Conservation (phyloP, 1,284 basidiomycete species). For the Stygiomarasmius scandens region DNA sequence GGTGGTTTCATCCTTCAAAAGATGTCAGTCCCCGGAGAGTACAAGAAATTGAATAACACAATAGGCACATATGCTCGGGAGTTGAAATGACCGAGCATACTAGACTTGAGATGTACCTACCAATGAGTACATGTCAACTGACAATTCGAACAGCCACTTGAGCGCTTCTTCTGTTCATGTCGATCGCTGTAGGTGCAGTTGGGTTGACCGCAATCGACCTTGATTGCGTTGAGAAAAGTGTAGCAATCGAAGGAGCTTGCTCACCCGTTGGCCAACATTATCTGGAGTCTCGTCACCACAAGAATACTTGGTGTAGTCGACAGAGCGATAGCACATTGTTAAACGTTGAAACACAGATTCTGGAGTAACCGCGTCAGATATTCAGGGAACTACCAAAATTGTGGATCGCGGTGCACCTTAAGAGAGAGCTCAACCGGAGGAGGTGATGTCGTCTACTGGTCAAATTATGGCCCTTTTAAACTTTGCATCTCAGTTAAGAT, state of each 20-base stretch:
- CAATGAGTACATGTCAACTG: slow-evolving; percentile 7
- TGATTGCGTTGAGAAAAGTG: neutral
- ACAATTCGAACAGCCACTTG: slow-evolving; percentile 12
- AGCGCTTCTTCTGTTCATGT: neutral
- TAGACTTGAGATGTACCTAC: slow-evolving; percentile 1
- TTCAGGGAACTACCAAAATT: too few relatives aligned
- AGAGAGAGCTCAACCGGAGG: neutral
- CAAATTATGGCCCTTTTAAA: neutral
- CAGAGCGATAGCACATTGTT: slow-evolving; percentile 14
- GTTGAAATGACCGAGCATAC: too few relatives aligned
- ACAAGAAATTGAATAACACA: neutral
- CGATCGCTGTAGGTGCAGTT: slow-evolving; percentile 10
- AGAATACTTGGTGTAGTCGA: slow-evolving; percentile 6
- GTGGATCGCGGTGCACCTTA: too few relatives aligned
- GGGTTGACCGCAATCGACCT: slow-evolving; percentile 10
- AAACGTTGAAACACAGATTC: neutral
- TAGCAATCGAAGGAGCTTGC: neutral
- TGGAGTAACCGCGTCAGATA: too few relatives aligned
- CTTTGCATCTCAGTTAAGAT: neutral
- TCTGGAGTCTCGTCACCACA: slow-evolving; percentile 13
- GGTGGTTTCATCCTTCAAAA: slow-evolving; percentile 5
- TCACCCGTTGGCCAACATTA: neutral
- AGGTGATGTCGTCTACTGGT: neutral
- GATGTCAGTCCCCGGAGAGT: neutral
- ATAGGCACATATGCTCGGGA: neutral